Evolutionary conservation across 805 yeast genomes (phyloP), one percentile per base, ranked within the genome.

Genomic region (Lachancea nothofagi): DNA sequence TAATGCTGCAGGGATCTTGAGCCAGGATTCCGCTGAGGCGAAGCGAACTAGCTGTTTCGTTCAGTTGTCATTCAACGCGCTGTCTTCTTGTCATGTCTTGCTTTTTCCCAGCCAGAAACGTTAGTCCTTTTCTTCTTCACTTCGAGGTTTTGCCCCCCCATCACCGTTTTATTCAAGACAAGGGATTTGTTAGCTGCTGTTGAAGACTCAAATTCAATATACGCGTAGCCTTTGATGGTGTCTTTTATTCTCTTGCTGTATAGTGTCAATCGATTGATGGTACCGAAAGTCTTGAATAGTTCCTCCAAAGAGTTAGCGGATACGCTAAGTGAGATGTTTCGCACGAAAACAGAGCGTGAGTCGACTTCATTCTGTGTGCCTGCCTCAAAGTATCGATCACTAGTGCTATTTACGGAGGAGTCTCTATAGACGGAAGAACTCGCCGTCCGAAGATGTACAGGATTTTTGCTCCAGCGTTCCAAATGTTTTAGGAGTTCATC

Each of bases 181-280:
- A 79, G 55, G 1, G 87, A 84, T 21, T 57, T 57, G 5, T 55
- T 49, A 5, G 73, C 78, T 12, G 71, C 59, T 5, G 62, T 70
- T 4, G 46, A 43, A 6, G 55, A 50, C 10, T 68, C 71, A 51
- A 77, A 80, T 48, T 82, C 79, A 23, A 80, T 65, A 48, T 77
- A 80, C 1, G 84, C 86, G 52, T 74, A 77, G 2, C 84, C 85
- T 46, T 70, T 72, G 7, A 77, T 72, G 14, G 55, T 54, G 0
- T 76, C 75, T 1, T 73, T 64, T 47, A 50, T 61, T 32, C 64
- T 64, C 46, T 54, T 54, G 27, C 47, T 47, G 41, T 77, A 61
- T 17, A 77, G 67, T 1, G 83, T 77, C 8, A 77, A 70, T 46
- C 80, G 57, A 44, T 70, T 70, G 36, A 77, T 69, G 1, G 53